phyloP scores from a whole-genome alignment of 768 basidiomycete genomes.

The Naganishia kalamii region DNA sequence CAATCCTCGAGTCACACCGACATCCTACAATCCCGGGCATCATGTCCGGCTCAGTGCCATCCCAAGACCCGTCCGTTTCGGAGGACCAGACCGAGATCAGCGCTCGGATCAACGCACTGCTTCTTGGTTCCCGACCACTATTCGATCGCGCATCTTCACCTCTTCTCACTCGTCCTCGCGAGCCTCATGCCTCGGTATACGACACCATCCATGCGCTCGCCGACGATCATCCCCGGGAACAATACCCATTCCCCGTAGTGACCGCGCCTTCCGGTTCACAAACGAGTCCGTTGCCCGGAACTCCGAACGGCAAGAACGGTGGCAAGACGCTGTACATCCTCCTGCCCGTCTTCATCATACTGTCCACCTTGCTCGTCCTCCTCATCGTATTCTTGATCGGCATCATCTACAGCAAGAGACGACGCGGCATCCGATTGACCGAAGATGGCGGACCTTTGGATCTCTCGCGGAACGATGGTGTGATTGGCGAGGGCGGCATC shows the following conservation, averaged over 20 bases:
- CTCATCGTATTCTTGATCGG: constrained; percentile 85
- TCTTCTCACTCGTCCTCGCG: background rate
- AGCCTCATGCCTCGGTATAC: background rate
- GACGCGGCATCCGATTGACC: constrained; percentile 55
- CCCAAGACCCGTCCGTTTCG: no score
- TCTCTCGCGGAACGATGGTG: constrained; percentile 76
- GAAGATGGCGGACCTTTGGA: constrained; percentile 90
- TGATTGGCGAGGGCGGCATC: constrained; percentile 86
- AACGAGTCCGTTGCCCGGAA: background rate
- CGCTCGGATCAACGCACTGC: no score
- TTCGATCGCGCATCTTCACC: no score
- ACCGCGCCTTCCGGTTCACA: background rate
- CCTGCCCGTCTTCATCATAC: constrained; percentile 85
- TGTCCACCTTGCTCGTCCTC: constrained; percentile 86
- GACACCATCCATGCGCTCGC: background rate
- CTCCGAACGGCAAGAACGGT: background rate
- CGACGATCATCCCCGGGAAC: background rate
- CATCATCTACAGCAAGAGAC: constrained; percentile 62
- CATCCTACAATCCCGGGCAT: no score
- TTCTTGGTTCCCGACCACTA: no score
- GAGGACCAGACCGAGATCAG: no score
- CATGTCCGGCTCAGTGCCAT: no score
- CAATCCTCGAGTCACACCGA: no score
- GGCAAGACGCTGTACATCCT: constrained; percentile 51
- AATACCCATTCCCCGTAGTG: background rate